Conservation (phyloP, 352 stramenopile species). For the Phytophthora cryptogea region DNA sequence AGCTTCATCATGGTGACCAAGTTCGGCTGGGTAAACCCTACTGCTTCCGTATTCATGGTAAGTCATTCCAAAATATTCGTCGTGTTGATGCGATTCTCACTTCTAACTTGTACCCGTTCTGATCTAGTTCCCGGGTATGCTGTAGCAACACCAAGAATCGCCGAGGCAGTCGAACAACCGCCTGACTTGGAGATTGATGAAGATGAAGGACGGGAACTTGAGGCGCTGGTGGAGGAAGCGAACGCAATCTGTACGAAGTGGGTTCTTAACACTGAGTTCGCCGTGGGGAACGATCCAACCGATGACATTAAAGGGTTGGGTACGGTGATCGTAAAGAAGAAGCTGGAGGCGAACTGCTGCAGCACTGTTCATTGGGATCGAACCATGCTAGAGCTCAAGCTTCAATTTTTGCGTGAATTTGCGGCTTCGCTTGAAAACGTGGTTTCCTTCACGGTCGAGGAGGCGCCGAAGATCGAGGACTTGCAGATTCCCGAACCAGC, state of each 20-base stretch:
- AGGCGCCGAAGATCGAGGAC: constrained; percentile 26
- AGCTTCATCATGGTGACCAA: constrained; percentile 54
- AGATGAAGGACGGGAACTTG: constrained; percentile 25
- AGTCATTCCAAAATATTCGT: constrained; percentile 2
- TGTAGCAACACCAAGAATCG: constrained; percentile 24
- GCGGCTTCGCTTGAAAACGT: constrained; percentile 44
- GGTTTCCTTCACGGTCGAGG: constrained; percentile 23
- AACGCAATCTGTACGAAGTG: constrained; percentile 65
- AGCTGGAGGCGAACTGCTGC: constrained; percentile 43
- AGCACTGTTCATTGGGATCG: constrained; percentile 50
- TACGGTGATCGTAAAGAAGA: constrained; percentile 54
- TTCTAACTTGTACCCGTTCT: not conserved
- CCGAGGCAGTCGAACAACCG: constrained; percentile 31
- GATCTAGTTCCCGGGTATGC: constrained; percentile 29
- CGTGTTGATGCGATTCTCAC: not conserved
- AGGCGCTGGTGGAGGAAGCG: constrained; percentile 51
- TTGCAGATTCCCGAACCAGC: constrained; percentile 14
- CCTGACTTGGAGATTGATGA: constrained; percentile 27
- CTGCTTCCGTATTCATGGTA: constrained; percentile 56
- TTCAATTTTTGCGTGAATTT: constrained; percentile 54
- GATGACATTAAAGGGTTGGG: constrained; percentile 3
- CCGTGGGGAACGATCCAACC: constrained; percentile 13
- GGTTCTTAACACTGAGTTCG: constrained; percentile 55
- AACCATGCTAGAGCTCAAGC: constrained; percentile 47
- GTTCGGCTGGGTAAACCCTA: constrained; percentile 46